Percentiles rank a stretch among this genome's conserved stretches.
Conservation (phyloP, 345 rosid species). For the Aquilaria malaccensis region DNA sequence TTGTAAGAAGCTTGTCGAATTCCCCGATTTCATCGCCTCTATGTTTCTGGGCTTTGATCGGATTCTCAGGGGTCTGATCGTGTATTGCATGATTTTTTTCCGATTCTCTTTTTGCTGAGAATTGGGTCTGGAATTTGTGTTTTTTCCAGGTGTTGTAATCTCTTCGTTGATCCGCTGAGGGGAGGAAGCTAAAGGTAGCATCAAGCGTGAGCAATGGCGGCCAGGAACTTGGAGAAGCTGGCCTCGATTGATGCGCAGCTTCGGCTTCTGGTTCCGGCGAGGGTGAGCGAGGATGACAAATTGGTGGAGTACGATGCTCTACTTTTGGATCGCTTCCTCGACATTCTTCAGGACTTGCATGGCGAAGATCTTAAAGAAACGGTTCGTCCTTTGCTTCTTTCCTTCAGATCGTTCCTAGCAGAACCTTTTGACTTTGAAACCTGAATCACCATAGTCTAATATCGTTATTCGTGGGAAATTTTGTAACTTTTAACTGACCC, state of each 20-base stretch:
- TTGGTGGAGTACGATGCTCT: constrained; percentile 92
- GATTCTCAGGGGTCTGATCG: not conserved
- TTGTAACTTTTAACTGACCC: not conserved
- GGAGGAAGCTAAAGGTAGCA: not conserved
- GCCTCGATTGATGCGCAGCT: constrained; percentile 96
- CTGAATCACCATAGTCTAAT: too few species aligned
- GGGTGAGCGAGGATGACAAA: constrained; percentile 95
- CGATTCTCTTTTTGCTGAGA: not conserved
- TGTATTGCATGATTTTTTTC: constrained; percentile 3
- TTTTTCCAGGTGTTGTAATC: not conserved
- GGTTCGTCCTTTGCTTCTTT: constrained; percentile 24
- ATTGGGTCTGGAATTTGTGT: not conserved
- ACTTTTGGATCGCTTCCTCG: constrained; percentile 92
- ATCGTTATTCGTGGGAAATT: not conserved
- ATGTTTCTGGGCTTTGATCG: constrained; percentile 11
- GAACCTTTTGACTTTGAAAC: too few species aligned
- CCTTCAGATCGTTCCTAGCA: not conserved
- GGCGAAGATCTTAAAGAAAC: constrained; percentile 96
- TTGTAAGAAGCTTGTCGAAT: constrained; percentile 6
- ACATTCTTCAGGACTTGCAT: constrained; percentile 88
- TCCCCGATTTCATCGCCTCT: constrained; percentile 1
- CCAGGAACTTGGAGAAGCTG: constrained; percentile 74
- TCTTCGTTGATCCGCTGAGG: constrained; percentile 19
- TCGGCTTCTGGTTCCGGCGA: constrained; percentile 68
- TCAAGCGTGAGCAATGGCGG: constrained; percentile 29